Base-by-base conservation (phyloP, 2,329 filamentous ascomycete genomes). In the Esteya vermicola region DNA sequence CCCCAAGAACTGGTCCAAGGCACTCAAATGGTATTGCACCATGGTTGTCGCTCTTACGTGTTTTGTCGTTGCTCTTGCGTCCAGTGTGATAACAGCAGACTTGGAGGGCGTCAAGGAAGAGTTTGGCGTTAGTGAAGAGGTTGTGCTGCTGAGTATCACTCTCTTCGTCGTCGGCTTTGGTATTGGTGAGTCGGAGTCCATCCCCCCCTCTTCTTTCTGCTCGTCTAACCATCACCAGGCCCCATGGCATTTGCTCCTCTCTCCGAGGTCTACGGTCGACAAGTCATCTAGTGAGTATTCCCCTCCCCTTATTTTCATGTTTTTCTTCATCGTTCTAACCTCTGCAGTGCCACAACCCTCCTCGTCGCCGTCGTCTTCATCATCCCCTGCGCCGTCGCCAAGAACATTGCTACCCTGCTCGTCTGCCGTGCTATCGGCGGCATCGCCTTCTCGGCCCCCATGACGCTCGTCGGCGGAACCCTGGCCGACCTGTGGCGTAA, bases 91-190 rank as follows among this genome's bases (percentile, higher is more conserved):
- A 53, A 93, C 85, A 0, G 75, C 85, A 10, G 81, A 86, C 53
- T 64, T 93, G 4, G 61, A 54, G 3, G 81, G 78, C 2, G 75
- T 85, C 0, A 56, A 64, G 1, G 52, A 74, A 14, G 66, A 74
- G 38, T 86, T 93, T 47, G 41, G 68, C 40, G 75, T 86, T 40
- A 81, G 77, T 25, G 64, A 77, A 19, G 82, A 89, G 59, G 80
- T 86, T 7, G 72, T 77, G 0, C 63, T 91, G 10, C 59, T 91
- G 1, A 75, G 70, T 19, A 77, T 93, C 43, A 78, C 78, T 0
- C 60, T 91, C 1, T 91, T 91, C 46, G 84, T 91, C 28, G 62
- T 89, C 26, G 85, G 85, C 3, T 91, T 91, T 50, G 84, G 83
- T 51, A 63, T 91, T 38, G 83, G 78, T 0, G 13, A 25, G 37